Conservation (phyloP, 2,329 filamentous ascomycete genomes). For the Talaromyces sp. region DNA sequence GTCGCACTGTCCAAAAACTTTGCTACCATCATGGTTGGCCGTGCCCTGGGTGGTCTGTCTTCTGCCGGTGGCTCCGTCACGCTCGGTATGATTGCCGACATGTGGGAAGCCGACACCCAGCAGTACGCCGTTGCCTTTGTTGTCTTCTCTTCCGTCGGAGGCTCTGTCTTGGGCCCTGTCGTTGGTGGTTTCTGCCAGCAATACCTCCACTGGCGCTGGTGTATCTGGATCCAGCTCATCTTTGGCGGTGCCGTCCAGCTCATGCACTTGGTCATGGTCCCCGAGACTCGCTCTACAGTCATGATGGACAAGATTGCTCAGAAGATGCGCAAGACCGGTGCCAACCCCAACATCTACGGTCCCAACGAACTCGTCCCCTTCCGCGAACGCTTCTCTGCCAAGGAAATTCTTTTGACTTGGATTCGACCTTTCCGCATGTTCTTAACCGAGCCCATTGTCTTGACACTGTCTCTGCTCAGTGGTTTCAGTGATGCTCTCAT, state of each 20-base stretch:
- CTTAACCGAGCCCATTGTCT: constrained; percentile 59
- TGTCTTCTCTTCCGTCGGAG: constrained; percentile 74
- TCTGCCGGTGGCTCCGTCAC: constrained; percentile 70
- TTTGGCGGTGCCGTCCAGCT: constrained; percentile 65
- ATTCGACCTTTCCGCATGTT: constrained; percentile 60
- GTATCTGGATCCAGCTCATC: constrained; percentile 81
- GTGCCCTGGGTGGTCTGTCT: constrained; percentile 63
- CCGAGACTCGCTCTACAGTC: constrained; percentile 71
- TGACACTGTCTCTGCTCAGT: constrained; percentile 55
- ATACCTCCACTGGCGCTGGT: constrained; percentile 66
- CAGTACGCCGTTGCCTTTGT: constrained; percentile 72
- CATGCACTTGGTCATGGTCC: constrained; percentile 63
- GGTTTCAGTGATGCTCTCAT: constrained; percentile 62
- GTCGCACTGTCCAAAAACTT: constrained; percentile 71
- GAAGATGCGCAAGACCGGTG: constrained; percentile 59
- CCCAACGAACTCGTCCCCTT: constrained; percentile 64
- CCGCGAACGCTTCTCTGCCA: constrained; percentile 52
- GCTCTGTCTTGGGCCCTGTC: constrained; percentile 70
- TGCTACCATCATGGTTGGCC: constrained; percentile 62
- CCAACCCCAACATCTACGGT: constrained; percentile 59
- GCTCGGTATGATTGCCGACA: constrained; percentile 68
- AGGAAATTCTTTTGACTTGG: constrained; percentile 55
- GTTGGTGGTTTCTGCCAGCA: constrained; percentile 71
- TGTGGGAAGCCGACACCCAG: constrained; percentile 65
- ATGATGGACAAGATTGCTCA: constrained; percentile 77